Evolutionary conservation across 2,329 filamentous ascomycete genomes (phyloP), one percentile per base, ranked within the genome.

Genomic region (Trichoderma polysporum): DNA sequence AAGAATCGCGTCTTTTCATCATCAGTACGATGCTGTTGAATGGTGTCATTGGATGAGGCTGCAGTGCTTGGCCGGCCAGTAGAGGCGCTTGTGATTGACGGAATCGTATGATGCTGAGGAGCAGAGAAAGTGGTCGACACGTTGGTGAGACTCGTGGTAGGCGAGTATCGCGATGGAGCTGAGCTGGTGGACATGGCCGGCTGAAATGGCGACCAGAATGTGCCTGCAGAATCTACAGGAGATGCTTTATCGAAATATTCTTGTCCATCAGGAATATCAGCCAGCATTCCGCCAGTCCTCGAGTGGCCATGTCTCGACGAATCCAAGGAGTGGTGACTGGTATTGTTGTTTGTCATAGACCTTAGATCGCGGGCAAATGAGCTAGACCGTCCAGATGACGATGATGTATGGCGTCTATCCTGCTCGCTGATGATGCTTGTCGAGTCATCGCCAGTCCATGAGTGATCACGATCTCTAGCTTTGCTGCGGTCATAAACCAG

Each of bases 151-250:
- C 87, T 90, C 2, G 86, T 87, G 0, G 85, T 86, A 0, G 88
- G 87, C 6, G 88, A 90, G 68, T 88, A 87, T 0, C 86, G 80
- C 0, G 87, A 86, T 0, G 85, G 76, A 77, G 84, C 80, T 76
- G 92, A 75, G 80, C 90, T 76, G 0, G 88, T 86, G 1, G 90
- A 88, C 68, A 89, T 85, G 0, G 86, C 83, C 0, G 88, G 88
- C 68, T 92, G 90, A 71, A 94, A 93, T 0, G 92, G 92, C 2
- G 94, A 97, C 93, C 93, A 97, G 75, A 94, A 96, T 0, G 93
- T 95, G 17, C 88, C 88, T 27, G 86, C 85, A 0, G 92, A 90
- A 72, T 95, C 92, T 0, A 90, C 84, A 0, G 90, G 90, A 19
- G 90, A 92, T 2, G 85, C 84, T 72, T 86, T 78, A 68, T 91